Percentiles rank a stretch among this genome's conserved stretches.
phyloP scores from a whole-genome alignment of 1,139 yeast species.

The Candida sojae region DNA sequence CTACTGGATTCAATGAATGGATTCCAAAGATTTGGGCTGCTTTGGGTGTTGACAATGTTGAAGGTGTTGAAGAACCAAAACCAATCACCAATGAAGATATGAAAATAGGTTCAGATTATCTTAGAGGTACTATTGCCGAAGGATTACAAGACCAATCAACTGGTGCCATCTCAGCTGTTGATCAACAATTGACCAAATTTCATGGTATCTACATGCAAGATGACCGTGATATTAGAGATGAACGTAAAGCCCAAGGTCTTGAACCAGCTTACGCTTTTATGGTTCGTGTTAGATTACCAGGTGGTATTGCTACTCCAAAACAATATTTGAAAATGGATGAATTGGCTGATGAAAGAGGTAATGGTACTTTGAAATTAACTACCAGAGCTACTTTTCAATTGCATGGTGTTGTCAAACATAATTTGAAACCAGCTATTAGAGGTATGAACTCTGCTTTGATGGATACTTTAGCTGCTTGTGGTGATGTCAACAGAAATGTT shows the following conservation, averaged over 20 bases:
- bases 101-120: slow-evolving; percentile 80
- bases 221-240: slow-evolving; percentile 94
- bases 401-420: slow-evolving; percentile 91
- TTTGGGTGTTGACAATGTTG: slow-evolving; percentile 81
- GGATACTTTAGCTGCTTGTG: slow-evolving; percentile 98
- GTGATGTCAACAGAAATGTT: slow-evolving; percentile 97
- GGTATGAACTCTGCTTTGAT: slow-evolving; percentile 88
- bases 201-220: slow-evolving; percentile 99
- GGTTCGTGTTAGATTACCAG: slow-evolving; percentile 96
- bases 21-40: slow-evolving; percentile 85
- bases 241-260: slow-evolving; percentile 85
- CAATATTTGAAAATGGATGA: slow-evolving; percentile 90
- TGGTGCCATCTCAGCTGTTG: slow-evolving; percentile 90
- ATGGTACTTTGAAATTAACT: slow-evolving; percentile 90
- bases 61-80: slow-evolving; percentile 91
- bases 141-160: slow-evolving; percentile 81
- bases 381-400: slow-evolving; percentile 97
- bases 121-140: slow-evolving; percentile 92
- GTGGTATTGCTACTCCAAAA: slow-evolving; percentile 83
- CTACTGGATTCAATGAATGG: slow-evolving; percentile 89
- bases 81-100: slow-evolving; percentile 96
- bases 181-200: slow-evolving; percentile 93
- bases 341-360: slow-evolving; percentile 81
- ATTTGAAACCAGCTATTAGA: slow-evolving; percentile 87
- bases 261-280: slow-evolving; percentile 96